Conservation (phyloP, 768 basidiomycete genomes). For the Tylopilus vinaceipallidus region DNA sequence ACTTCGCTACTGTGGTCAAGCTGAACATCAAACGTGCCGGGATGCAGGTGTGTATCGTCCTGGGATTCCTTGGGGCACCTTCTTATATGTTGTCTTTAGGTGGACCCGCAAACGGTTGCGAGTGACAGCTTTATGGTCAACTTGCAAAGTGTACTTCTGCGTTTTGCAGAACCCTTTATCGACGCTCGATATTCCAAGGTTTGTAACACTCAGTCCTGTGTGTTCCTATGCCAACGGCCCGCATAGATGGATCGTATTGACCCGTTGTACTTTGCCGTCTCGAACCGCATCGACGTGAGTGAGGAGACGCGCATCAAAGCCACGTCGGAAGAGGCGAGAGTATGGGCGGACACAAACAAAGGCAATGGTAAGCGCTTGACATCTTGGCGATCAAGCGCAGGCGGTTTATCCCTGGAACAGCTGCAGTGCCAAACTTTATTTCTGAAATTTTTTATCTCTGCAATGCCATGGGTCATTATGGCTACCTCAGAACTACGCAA, state of each 20-base stretch:
- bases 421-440: conserved; percentile 84
- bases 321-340: conserved; percentile 79
- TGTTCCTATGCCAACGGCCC: conserved; percentile 3
- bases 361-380: conserved; percentile 40
- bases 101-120: conserved; percentile 82
- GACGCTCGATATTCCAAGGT: conserved; percentile 90
- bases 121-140: conserved; percentile 94
- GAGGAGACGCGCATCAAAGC: conserved; percentile 96
- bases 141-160: conserved; percentile 74
- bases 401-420: conserved; percentile 31
- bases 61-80: background rate
- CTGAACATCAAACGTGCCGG: conserved; percentile 86
- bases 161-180: conserved; percentile 93
- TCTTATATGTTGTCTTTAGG: conserved; percentile 40
- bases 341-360: conserved; percentile 61
- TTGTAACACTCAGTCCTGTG: conserved; percentile 1
- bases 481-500: conserved; percentile 78
- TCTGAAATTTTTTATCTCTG: conserved; percentile 92
- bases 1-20: conserved; percentile 70
- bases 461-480: conserved; percentile 86
- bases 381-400: background rate
- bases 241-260: conserved; percentile 89
- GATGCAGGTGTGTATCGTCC: conserved; percentile 61
- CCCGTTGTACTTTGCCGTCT: conserved; percentile 71
- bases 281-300: conserved; percentile 66